A percentile compares a stretch with the other conserved stretches of the same genome.
Conservation (phyloP, 2,329 filamentous ascomycete species). For the Colletotrichum camelliae region DNA sequence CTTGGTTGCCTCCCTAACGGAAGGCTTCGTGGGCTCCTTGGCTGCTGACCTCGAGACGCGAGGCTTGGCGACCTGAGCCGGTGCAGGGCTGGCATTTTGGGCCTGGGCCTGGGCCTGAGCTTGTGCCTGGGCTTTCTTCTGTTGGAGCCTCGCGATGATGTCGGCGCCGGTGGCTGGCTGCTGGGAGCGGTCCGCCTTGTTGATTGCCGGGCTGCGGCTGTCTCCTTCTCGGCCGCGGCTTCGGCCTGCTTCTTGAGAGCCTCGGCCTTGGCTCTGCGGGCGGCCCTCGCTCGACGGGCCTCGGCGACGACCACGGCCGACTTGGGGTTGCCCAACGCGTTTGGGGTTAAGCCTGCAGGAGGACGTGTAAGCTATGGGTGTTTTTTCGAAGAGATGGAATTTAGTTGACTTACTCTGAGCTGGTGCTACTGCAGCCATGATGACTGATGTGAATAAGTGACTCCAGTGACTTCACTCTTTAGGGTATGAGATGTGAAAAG, state of each 20-base stretch:
- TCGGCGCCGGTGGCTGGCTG: not conserved
- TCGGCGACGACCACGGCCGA: not conserved
- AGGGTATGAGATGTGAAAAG: not conserved
- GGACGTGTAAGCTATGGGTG: not conserved
- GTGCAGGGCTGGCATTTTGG: not conserved
- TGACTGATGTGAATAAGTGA: not conserved
- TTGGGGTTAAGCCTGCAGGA: not conserved
- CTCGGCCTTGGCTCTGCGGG: not conserved
- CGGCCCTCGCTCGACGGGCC: not conserved
- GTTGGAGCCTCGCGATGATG: not conserved
- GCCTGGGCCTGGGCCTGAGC: not conserved
- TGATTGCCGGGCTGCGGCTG: not conserved
- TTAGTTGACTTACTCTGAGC: not conserved
- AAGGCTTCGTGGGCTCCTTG: not conserved
- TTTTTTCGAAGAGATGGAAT: not conserved
- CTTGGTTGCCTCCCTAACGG: not conserved
- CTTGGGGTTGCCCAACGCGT: not conserved
- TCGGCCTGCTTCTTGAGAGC: not conserved
- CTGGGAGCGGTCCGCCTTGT: not conserved
- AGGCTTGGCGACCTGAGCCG: not conserved
- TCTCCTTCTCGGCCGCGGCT: not conserved
- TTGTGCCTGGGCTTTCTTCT: not conserved
- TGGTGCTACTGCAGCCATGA: conserved; percentile 3
- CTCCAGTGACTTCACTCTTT: not conserved
- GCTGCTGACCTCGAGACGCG: not conserved